Conservation (phyloP, 129 eudicot species). For the Flaveria ramosissima region DNA sequence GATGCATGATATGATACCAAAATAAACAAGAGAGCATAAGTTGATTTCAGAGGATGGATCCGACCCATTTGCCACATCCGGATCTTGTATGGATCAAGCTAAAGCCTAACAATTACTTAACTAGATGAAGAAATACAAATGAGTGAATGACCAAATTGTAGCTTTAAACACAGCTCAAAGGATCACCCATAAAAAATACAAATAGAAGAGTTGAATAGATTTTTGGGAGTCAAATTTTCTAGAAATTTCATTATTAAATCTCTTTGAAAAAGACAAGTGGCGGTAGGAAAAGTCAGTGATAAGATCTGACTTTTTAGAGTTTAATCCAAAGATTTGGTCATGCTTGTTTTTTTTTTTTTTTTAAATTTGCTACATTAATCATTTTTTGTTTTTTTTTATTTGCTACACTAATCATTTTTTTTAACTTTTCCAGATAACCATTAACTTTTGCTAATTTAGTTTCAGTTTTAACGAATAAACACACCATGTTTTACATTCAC, state of each 20-base stretch:
- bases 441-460: too few relatives aligned
- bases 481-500: too few relatives aligned
- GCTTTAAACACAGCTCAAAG: neutral
- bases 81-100: conserved; percentile 22
- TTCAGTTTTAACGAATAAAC: too few relatives aligned
- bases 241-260: neutral
- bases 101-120: neutral
- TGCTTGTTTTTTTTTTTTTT: too few relatives aligned
- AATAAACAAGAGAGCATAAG: conserved; percentile 36
- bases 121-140: neutral
- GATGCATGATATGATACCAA: conserved; percentile 31
- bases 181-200: neutral
- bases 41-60: conserved; percentile 31
- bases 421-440: too few relatives aligned
- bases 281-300: too few relatives aligned
- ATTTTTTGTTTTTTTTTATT: too few relatives aligned
- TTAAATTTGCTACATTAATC: too few relatives aligned
- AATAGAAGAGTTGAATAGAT: neutral
- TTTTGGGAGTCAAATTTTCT: conserved; percentile 3
- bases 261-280: neutral
- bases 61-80: conserved; percentile 39
- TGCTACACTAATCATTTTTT: too few relatives aligned
- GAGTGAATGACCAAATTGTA: neutral
- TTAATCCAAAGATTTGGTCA: too few relatives aligned
- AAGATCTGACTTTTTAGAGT: too few relatives aligned